These are phyloP conservation scores for Trebouxia sp. DNA, from an alignment of 139 green algal genomes.

Conservation along the genomic window DNA sequence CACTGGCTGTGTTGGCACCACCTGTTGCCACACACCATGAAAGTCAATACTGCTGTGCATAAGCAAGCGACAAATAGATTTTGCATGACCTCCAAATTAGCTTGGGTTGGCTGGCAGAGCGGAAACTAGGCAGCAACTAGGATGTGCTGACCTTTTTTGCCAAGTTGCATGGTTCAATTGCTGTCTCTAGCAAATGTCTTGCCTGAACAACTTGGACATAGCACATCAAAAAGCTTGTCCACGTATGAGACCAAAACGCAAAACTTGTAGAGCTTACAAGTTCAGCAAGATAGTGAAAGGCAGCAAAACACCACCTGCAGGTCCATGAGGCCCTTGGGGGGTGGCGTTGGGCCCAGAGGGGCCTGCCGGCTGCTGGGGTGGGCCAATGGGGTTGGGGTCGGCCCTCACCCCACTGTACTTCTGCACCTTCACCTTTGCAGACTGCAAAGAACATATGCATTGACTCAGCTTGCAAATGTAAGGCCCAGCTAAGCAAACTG, in stretches of 20 bases:
- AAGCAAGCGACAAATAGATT: neutral
- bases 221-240: neutral
- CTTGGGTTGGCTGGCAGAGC: too few species aligned
- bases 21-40: neutral
- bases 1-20: constrained; percentile 2
- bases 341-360: constrained; percentile 13
- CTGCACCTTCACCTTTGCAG: constrained; percentile 2
- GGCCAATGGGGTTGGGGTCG: constrained; percentile 18
- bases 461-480: too few species aligned
- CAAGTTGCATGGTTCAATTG: neutral
- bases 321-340: constrained; percentile 5
- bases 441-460: neutral
- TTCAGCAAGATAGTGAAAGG: neutral
- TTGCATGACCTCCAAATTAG: neutral
- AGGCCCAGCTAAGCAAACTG: neutral
- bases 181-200: neutral
- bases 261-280: neutral
- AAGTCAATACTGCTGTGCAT: neutral
- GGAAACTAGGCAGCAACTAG: neutral
- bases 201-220: neutral
- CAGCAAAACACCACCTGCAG: neutral
- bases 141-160: neutral
- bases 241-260: neutral
- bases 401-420: constrained; percentile 23
- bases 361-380: constrained; percentile 12